Conservation (phyloP, 1,284 basidiomycete species). For the Microbotryum silenes-acaulis region DNA sequence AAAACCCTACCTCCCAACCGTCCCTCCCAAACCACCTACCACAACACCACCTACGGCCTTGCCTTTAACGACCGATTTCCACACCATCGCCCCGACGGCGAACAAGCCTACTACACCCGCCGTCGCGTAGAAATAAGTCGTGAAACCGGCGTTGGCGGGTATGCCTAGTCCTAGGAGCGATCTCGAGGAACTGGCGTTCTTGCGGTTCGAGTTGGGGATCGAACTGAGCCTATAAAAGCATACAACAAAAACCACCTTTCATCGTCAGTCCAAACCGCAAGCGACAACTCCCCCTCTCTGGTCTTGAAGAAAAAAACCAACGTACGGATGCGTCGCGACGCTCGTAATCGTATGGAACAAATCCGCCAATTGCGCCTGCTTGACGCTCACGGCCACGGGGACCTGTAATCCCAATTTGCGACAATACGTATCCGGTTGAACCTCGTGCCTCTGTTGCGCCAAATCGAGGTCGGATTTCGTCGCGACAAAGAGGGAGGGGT, state of each 20-base stretch:
- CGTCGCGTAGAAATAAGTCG: conserved; percentile 59
- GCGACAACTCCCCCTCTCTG: no score
- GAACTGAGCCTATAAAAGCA: no score
- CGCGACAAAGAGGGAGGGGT: conserved; percentile 93
- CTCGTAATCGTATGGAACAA: conserved; percentile 76
- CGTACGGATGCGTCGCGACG: conserved; percentile 78
- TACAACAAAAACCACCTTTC: no score
- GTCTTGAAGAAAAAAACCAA: conserved; percentile 14
- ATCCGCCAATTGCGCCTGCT: conserved; percentile 76
- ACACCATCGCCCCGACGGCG: conserved; percentile 59
- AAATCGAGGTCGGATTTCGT: conserved; percentile 97
- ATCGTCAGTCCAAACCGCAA: no score
- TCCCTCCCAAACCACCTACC: conserved; percentile 63
- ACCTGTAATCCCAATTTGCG: conserved; percentile 73
- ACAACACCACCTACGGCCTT: conserved; percentile 56
- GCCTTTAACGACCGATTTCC: conserved; percentile 44
- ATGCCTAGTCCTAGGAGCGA: conserved; percentile 28
- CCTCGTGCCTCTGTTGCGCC: conserved; percentile 89
- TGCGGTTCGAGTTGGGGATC: conserved; percentile 26
- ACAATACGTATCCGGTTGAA: conserved; percentile 96
- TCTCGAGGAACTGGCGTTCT: conserved; percentile 37
- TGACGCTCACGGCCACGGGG: conserved; percentile 83
- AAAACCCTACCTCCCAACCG: conserved; percentile 48
- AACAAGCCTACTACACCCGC: conserved; percentile 61
- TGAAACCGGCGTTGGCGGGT: conserved; percentile 50